Evolutionary conservation across 331 rosid species (phyloP), one percentile per base, ranked within the genome.

Genomic region (Pyracantha coccinea): DNA sequence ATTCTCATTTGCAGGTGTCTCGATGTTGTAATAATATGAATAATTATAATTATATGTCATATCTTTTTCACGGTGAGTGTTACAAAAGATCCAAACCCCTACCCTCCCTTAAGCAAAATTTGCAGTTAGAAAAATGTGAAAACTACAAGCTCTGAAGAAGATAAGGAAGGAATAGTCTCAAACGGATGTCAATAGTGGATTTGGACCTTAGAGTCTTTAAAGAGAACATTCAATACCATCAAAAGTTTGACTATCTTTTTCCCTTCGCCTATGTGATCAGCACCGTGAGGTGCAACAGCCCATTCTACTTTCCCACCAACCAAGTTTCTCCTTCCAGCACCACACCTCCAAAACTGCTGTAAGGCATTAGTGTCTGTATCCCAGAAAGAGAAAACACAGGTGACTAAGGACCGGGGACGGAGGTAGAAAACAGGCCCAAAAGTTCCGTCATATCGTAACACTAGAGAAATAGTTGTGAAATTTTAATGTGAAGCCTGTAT

Each of bases 1-100:
- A 47, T 87, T 79, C 93, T 93, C 79, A 82, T 93, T 78, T 93
- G 97, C 98, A 93, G 98, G 98, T 91, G 65, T 83, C 55, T 25
- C 31, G 74, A 54, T 79, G 70, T 69, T 79, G 25, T 66, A 72
- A 62, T 65, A 1, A 59, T 59, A 20, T 72, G 58, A 28, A 58
- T 59, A 24, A 24, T 47, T 55, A 61, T 38, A 71, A 20, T 72
- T 35, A 38, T 58, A 5, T 16, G 54, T 67, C 23, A n/a, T 13
- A 21, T 67, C 54, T 67, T 71, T 35, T 33, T 57, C 54, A 2
- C 54, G 35, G 29, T 28, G 16, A 54, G 31, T 55, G 20, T 70
- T 11, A 52, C 50, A 52, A 54, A 14, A 71, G 31, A 54, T 31
- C 31, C 32, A 13, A 54, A 53, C 60, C n/a, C 24, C 61, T 1